A percentile compares a stretch with the other conserved stretches of the same genome.
These are phyloP conservation scores for Kwoniella shandongensis DNA, from an alignment of 768 basidiomycete genomes.

Conservation along the genomic window DNA sequence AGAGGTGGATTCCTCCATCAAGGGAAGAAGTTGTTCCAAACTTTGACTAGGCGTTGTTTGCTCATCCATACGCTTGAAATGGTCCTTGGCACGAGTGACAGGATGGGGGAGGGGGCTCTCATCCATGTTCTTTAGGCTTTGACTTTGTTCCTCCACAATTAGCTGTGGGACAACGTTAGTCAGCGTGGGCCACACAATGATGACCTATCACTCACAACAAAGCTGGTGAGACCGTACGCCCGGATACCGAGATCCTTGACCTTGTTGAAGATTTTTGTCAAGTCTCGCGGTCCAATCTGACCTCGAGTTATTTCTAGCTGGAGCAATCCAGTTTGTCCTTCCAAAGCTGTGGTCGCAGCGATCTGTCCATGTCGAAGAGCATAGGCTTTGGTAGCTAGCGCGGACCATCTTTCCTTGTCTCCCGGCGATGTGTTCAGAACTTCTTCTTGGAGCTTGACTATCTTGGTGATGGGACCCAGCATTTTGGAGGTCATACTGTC, in stretches of 20 bases:
- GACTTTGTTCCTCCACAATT: slow-evolving; percentile 30
- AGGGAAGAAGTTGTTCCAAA: slow-evolving; percentile 48
- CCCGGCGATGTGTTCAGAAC: slow-evolving; percentile 34
- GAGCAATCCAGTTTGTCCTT: slow-evolving; percentile 39
- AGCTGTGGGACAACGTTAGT: slow-evolving; percentile 11
- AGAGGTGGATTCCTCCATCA: slow-evolving; percentile 37
- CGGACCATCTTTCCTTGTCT: slow-evolving; percentile 35
- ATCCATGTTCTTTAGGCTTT: slow-evolving; percentile 8
- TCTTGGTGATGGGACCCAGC: slow-evolving; percentile 37
- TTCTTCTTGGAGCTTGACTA: slow-evolving; percentile 42
- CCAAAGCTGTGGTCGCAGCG: slow-evolving; percentile 32
- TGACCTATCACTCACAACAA: slow-evolving; percentile 36
- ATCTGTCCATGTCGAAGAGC: slow-evolving; percentile 33
- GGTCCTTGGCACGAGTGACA: slow-evolving; percentile 8
- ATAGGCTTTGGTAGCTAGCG: slow-evolving; percentile 29
- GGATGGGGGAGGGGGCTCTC: slow-evolving; percentile 8
- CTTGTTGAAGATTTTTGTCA: slow-evolving; percentile 42
- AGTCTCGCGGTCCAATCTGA: slow-evolving; percentile 44
- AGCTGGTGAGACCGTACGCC: slow-evolving; percentile 36
- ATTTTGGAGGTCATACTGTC: slow-evolving; percentile 40
- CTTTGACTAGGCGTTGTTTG: slow-evolving; percentile 28
- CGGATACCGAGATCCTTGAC: slow-evolving; percentile 38
- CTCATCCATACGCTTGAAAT: slow-evolving; percentile 17
- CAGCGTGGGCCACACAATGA: not conserved
- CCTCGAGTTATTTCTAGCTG: slow-evolving; percentile 51